phyloP scores from a whole-genome alignment of 768 basidiomycete species.

The Phaeolepiota aurea region DNA sequence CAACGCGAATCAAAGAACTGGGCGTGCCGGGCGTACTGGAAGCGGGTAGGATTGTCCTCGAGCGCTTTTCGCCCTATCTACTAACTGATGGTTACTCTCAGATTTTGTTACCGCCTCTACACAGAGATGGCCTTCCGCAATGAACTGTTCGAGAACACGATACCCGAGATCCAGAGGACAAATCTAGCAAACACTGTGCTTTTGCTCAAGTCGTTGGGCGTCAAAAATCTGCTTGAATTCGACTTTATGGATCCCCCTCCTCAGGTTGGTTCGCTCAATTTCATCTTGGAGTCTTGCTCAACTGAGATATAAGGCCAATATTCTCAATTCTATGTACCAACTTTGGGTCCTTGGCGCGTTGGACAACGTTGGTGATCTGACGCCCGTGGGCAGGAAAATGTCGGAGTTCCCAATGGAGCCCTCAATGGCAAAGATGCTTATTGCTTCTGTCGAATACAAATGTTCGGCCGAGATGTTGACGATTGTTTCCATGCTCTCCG shows the following conservation, averaged over 20 bases:
- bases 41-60: conserved; percentile 90
- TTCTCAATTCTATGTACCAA: conserved; percentile 99
- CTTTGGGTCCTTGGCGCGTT: conserved; percentile 98
- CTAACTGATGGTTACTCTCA: no score
- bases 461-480: conserved; percentile 97
- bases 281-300: not conserved
- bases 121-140: conserved; percentile 97
- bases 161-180: conserved; percentile 97
- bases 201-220: conserved; percentile 90
- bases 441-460: conserved; percentile 86
- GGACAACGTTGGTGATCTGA: conserved; percentile 96
- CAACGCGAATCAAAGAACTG: conserved; percentile 93
- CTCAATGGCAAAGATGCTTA: conserved; percentile 98
- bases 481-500: conserved; percentile 97
- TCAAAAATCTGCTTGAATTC: conserved; percentile 95
- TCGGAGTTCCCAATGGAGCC: conserved; percentile 99
- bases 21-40: conserved; percentile 94
- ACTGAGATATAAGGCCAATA: conserved; percentile 63
- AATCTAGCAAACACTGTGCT: conserved; percentile 96
- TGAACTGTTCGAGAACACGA: conserved; percentile 91
- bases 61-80: no score
- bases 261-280: conserved; percentile 45
- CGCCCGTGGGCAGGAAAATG: conserved; percentile 90
- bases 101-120: conserved; percentile 93
- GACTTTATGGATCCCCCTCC: conserved; percentile 99